Base-by-base conservation (phyloP, 306 rosid genomes). In the Prunus davidiana region DNA sequence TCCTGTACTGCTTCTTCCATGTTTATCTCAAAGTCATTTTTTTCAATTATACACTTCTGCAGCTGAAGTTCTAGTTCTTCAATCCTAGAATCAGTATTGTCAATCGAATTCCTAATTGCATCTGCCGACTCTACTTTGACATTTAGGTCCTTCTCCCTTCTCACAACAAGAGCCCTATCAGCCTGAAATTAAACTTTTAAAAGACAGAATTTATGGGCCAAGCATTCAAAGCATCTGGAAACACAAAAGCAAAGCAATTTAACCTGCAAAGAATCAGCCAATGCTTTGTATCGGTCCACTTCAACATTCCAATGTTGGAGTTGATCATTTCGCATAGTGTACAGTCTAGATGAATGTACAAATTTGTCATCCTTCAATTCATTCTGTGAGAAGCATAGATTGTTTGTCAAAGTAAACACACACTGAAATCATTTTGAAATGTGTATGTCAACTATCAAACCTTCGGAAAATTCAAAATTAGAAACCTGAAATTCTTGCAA, bases 1-100 rank as follows among this genome's bases (percentile, higher is more conserved):
- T 95, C 97, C 84, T 92, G 99, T 73, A 79, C 57, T 56, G 93
- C 93, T 83, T 88, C 97, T 88, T 92, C 97, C 96, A 90, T 80
- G 80, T 85, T 84, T 73, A 92, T 86, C 86, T 89, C 97, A 72
- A 86, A 78, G 63, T 90, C 96, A 81, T 92, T 95, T 81, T 86
- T 89, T 75, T 92, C 98, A 72, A 79, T 49, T 49, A 84, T 60
- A 75, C 87, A 85, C 79, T 88, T 92, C 81, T 90, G 91, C 77
- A 95, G 84, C 84, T 89, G 97, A 80, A 73, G 84, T 84, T 95
- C 93, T 67, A 92, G 93, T 67, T 95, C 98, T 82, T 86, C 91
- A 76, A 54, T 85, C 80, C 81, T 88, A 72, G 85, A 78, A 67
- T 87, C 88, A 80, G 85, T 74, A 79, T 72, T 89, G 62, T 83